Conservation (phyloP, 495 filamentous ascomycete genomes). For the Neurospora pannonica region DNA sequence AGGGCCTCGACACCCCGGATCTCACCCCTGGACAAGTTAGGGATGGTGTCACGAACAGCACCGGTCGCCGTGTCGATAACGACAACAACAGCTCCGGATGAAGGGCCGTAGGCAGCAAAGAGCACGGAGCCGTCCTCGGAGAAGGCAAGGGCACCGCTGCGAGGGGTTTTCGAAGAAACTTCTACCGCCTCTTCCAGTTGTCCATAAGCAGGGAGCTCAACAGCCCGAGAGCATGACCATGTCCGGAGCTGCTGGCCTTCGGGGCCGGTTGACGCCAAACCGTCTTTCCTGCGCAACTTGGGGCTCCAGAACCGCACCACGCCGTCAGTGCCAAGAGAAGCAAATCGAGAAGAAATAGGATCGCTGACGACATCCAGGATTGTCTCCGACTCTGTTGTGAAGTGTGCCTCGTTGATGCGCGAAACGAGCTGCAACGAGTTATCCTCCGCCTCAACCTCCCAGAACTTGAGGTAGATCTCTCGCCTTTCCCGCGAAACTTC, state of each 20-base stretch:
- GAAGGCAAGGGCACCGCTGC: constrained; percentile 54
- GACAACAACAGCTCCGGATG: constrained; percentile 42
- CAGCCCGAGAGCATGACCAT: constrained; percentile 60
- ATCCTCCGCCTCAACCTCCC: constrained; percentile 60
- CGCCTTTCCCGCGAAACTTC: constrained; percentile 39
- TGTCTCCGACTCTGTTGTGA: constrained; percentile 37
- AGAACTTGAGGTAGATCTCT: constrained; percentile 85
- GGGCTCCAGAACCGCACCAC: constrained; percentile 70
- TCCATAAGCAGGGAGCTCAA: constrained; percentile 43
- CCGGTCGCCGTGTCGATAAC: constrained; percentile 50
- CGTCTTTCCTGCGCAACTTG: constrained; percentile 52
- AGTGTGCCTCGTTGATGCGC: constrained; percentile 76
- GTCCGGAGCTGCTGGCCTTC: constrained; percentile 46
- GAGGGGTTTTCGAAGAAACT: background rate
- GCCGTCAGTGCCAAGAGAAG: constrained; percentile 73
- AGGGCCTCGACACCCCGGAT: constrained; percentile 50
- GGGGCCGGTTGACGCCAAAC: constrained; percentile 45
- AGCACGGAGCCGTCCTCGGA: constrained; percentile 84
- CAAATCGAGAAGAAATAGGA: constrained; percentile 58
- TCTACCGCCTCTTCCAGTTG: constrained; percentile 25
- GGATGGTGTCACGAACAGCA: constrained; percentile 40
- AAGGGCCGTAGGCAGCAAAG: constrained; percentile 44
- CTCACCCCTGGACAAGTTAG: constrained; percentile 44
- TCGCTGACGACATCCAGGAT: constrained; percentile 64
- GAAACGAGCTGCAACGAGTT: constrained; percentile 65